phyloP scores from a whole-genome alignment of 441 rosid genomes.

The Arabidopsis hybrid region DNA sequence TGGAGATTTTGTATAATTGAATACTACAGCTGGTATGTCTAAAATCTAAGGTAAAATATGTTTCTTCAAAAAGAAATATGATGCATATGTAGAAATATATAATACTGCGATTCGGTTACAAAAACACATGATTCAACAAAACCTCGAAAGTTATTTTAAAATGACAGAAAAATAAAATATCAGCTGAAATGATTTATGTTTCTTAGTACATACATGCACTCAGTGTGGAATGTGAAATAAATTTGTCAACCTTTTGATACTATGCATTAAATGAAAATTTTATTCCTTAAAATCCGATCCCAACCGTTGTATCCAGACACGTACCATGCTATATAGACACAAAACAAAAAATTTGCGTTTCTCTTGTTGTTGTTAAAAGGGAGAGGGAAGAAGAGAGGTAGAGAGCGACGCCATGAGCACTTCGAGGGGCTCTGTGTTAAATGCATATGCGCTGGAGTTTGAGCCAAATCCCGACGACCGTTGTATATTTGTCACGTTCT shows the following conservation, averaged over 20 bases:
- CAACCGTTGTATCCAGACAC: constrained; percentile 9
- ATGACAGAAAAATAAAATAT: neutral
- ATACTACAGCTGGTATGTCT: neutral
- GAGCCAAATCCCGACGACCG: neutral
- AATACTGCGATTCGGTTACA: neutral
- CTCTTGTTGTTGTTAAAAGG: neutral
- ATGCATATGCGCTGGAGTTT: neutral
- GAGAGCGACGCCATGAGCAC: neutral
- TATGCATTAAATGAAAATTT: neutral
- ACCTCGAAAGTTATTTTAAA: neutral
- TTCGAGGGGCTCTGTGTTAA: neutral
- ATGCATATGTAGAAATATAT: neutral
- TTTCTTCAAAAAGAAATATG: neutral
- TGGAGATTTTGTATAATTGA: neutral
- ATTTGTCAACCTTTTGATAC: neutral
- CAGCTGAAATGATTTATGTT: neutral
- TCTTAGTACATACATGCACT: neutral
- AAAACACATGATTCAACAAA: neutral
- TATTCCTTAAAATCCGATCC: neutral
- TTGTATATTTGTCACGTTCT: constrained; percentile 11
- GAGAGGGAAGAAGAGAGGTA: neutral
- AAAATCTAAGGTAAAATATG: neutral
- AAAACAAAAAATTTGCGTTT: neutral
- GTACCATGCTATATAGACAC: neutral
- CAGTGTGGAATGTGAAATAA: neutral